Evolutionary conservation across 2,329 filamentous ascomycete species (phyloP), one percentile per base, ranked within the genome.

Genomic region (Colletotrichum echinochloae): DNA sequence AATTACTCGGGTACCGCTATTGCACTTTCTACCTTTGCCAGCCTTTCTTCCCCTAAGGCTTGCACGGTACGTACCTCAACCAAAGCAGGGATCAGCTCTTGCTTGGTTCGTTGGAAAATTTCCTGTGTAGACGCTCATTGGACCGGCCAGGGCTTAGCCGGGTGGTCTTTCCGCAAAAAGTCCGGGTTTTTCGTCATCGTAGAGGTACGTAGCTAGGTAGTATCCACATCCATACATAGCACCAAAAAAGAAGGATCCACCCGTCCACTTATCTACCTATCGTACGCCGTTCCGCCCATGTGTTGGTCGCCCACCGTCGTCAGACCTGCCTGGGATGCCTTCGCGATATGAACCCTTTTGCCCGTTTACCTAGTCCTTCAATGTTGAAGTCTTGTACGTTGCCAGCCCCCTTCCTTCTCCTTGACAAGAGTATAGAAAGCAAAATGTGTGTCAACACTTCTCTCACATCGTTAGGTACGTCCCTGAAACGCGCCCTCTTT

Each of bases 1-100:
- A 68, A 74, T 63, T 69, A 73, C 62, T 74, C 72, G 72, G 72
- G 72, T 12, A 44, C 41, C 41, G 30, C 30, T 65, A 65, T 67
- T 6, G 3, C 44, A n/a, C 44, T 46, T 39, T 18, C 35, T 41
- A 11, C 28, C 33, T 23, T 18, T 48, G 23, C 62, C 28, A 49
- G 41, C 51, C 44, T 20, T 28, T n/a, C n/a, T 6, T 30, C 30
- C 48, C 48, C 26, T 51, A 3, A n/a, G 33, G 26, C 39, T 23
- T 5, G 23, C 1, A 9, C 44, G n/a, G n/a, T 61, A 61, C 59
- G 59, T 61, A 49, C 18, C 16, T 7, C n/a, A 2, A 2, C 3
- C 8, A 1, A 11, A 37, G 28, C 59, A 41, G 57, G 46, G 54
- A 57, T 20, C 16, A 59, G 64, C 35, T 69, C 51, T n/a, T 18